A percentile compares a stretch with the other conserved stretches of the same genome.
phyloP scores from a whole-genome alignment of 1,284 basidiomycete genomes.

The Mycosarcoma maydis region DNA sequence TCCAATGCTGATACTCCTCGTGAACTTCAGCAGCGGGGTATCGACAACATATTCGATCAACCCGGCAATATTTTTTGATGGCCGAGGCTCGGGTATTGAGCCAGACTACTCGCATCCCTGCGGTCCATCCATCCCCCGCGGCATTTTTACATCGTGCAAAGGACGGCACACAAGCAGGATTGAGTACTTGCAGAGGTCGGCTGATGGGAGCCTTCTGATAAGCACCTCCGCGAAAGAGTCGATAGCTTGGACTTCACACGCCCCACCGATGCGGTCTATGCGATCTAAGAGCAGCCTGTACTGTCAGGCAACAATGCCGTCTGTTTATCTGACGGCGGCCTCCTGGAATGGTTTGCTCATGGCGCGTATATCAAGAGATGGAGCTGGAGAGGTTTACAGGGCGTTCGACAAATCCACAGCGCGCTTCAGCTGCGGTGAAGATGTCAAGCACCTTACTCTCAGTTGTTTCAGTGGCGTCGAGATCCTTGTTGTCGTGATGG shows the following conservation, averaged over 20 bases:
- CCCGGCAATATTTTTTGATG: constrained; percentile 53
- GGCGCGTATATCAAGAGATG: constrained; percentile 2
- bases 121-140: constrained; percentile 7
- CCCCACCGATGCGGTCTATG: neutral
- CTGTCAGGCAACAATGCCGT: neutral
- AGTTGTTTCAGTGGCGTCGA: neutral
- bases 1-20: constrained; percentile 23
- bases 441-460: constrained; percentile 7
- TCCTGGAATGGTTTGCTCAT: constrained; percentile 15
- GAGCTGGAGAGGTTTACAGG: constrained; percentile 6
- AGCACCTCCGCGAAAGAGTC: constrained; percentile 30
- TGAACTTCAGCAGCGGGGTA: constrained; percentile 13
- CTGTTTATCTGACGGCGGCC: neutral
- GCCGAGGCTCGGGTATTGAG: constrained; percentile 39
- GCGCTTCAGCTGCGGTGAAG: constrained; percentile 8
- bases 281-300: constrained; percentile 12
- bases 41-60: constrained; percentile 30
- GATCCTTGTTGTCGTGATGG: constrained; percentile 7
- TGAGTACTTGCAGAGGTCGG: constrained; percentile 13
- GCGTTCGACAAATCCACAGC: neutral
- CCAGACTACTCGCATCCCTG: constrained; percentile 26
- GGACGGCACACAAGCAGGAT: constrained; percentile 23
- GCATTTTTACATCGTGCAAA: neutral
- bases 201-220: constrained; percentile 17
- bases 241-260: constrained; percentile 17